These are phyloP conservation scores for Botrytis deweyae DNA, from an alignment of 2,329 filamentous ascomycete genomes.

Conservation along the genomic window DNA sequence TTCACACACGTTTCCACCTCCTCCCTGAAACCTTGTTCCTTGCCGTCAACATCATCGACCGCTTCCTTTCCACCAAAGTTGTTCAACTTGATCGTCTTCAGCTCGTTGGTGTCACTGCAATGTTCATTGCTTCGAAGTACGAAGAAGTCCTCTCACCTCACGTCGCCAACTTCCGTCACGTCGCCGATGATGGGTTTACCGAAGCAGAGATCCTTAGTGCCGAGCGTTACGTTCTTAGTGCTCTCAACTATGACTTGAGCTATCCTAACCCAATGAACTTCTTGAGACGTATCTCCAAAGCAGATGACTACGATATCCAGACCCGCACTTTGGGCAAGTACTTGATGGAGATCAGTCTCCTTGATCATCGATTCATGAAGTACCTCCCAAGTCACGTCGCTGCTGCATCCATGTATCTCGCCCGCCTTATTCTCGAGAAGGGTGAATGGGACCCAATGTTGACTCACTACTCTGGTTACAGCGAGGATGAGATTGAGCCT, in stretches of 20 bases:
- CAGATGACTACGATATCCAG: constrained; percentile 98
- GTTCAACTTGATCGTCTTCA: constrained; percentile 95
- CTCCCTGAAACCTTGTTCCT: constrained; percentile 96
- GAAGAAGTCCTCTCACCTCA: constrained; percentile 97
- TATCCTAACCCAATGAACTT: constrained; percentile 99
- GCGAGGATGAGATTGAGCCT: constrained; percentile 87
- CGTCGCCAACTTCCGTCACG: constrained; percentile 93
- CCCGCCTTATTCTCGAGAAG: constrained; percentile 84
- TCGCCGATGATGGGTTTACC: constrained; percentile 93
- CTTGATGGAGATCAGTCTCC: constrained; percentile 91
- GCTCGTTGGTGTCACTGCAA: constrained; percentile 94
- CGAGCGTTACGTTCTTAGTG: constrained; percentile 90
- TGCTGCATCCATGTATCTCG: constrained; percentile 91
- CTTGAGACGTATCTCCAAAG: constrained; percentile 95
- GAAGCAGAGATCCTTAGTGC: constrained; percentile 94
- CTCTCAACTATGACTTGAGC: constrained; percentile 93
- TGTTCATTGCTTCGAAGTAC: constrained; percentile 99
- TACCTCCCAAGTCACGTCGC: constrained; percentile 88
- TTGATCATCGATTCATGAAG: constrained; percentile 91
- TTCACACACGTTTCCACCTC: constrained; percentile 94
- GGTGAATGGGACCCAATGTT: constrained; percentile 91
- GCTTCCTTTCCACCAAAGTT: constrained; percentile 92
- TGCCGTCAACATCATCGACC: constrained; percentile 96
- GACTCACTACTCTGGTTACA: constrained; percentile 88
- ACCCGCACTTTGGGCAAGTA: constrained; percentile 97